Evolutionary conservation across 2,329 filamentous ascomycete genomes (phyloP).

Genomic region (Daldinia sp.): DNA sequence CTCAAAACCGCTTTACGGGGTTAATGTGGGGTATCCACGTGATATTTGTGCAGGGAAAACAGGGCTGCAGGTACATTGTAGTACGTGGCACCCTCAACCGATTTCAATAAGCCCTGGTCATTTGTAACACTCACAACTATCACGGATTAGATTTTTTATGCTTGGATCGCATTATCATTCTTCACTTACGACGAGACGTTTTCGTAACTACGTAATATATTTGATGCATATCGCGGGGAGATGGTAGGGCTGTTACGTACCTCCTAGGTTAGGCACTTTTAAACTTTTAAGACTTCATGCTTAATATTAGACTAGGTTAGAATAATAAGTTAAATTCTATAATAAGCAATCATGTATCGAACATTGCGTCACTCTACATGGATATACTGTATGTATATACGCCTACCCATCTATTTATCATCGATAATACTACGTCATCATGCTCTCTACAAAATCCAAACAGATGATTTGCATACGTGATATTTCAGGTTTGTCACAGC

Average conservation of each 20-base stretch:
- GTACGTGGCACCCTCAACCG: too few relatives aligned
- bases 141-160: not conserved
- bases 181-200: too few relatives aligned
- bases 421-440: conserved; percentile 23
- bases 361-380: conserved; percentile 23
- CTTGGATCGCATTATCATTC: not conserved
- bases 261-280: not conserved
- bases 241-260: not conserved
- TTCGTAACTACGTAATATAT: not conserved
- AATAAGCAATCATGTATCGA: conserved; percentile 14
- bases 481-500: too few relatives aligned
- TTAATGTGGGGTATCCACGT: not conserved
- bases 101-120: too few relatives aligned
- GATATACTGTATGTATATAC: too few relatives aligned
- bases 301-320: not conserved
- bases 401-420: not conserved
- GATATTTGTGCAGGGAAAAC: too few relatives aligned
- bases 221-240: not conserved
- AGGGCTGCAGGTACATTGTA: too few relatives aligned
- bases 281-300: not conserved
- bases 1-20: not conserved
- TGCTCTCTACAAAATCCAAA: not conserved
- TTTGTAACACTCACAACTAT: not conserved
- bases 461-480: not conserved
- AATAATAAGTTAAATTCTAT: too few relatives aligned